Percentiles rank a stretch among this genome's conserved stretches.
Conservation (phyloP, 169 alveolate genomes). For the Babesia bigemina region DNA sequence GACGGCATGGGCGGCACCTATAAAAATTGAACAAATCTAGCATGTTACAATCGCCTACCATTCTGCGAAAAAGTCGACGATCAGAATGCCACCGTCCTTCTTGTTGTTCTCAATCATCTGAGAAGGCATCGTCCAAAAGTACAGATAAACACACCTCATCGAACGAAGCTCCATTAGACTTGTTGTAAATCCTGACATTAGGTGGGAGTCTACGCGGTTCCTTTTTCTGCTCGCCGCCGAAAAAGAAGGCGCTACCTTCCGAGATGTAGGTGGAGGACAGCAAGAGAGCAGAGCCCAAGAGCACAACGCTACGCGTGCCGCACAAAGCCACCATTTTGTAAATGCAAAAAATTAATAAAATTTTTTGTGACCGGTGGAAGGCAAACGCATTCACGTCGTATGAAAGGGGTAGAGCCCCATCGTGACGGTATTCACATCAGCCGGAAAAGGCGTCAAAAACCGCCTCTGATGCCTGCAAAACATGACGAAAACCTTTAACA, state of each 20-base stretch:
- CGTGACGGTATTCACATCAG: background rate
- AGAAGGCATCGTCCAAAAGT: background rate
- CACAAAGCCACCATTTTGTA: too few relatives aligned
- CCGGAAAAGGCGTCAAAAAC: background rate
- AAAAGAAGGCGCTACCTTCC: too few relatives aligned
- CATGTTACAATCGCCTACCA: slow-evolving; percentile 22
- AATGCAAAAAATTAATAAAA: too few relatives aligned
- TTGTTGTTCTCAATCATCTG: slow-evolving; percentile 61
- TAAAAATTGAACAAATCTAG: background rate
- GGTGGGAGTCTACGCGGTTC: background rate
- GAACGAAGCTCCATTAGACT: background rate
- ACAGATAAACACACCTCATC: slow-evolving; percentile 19
- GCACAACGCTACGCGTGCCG: too few relatives aligned
- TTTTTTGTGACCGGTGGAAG: too few relatives aligned
- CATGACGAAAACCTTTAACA: background rate
- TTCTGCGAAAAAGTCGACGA: slow-evolving; percentile 65
- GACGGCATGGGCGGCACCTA: slow-evolving; percentile 65
- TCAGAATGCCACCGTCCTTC: slow-evolving; percentile 48
- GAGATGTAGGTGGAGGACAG: too few relatives aligned
- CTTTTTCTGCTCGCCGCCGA: background rate
- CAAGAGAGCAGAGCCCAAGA: too few relatives aligned
- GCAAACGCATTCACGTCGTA: too few relatives aligned
- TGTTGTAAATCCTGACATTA: background rate
- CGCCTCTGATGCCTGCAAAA: slow-evolving; percentile 18
- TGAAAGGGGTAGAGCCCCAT: too few relatives aligned